Evolutionary conservation across 352 stramenopile genomes (phyloP), one percentile per base, ranked within the genome.

Genomic region (Globisporangium acanthophoron): DNA sequence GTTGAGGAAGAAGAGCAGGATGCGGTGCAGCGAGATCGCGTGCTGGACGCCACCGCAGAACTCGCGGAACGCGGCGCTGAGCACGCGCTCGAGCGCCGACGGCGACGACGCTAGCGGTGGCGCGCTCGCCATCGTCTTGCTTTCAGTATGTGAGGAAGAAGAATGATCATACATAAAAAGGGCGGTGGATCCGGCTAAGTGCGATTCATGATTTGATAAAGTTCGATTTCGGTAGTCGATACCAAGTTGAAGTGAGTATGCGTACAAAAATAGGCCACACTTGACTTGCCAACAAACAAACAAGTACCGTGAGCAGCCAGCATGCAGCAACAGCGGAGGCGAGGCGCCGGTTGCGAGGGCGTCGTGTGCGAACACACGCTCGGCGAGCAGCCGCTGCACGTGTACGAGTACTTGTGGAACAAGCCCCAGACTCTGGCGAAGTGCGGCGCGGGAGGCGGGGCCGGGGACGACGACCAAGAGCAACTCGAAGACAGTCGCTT

Each of bases 11-110:
- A 93, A 90, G 43, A 90, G 72, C 51, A 92, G 70, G 69, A 94
- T 94, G 62, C 81, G 83, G 54, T 94, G 85, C 33, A 91, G 66
- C 47, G 85, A 94, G 40, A 94, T 77, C 56, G 85, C 84, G 73
- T 93, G 81, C 72, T 92, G 78, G n/a, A 93, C 75, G 49, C 85
- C 85, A 8, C 76, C 79, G 67, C 85, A 94, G 73, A 90, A 94
- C 66, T 87, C 83, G 57, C 77, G 79, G 69, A 91, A 92, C 45
- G 76, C 69, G 27, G 80, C 71, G 66, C 80, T 76, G 24, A 85
- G 72, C 58, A 73, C 69, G 51, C 83, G 67, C 52, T 71, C 69
- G 61, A 84, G 50, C 58, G 62, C 52, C 52, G 61, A 57, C 15
- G 37, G 37, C 52, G 62, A 46, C 62, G 61, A 56, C 12, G 41